Conservation (phyloP, 345 rosid genomes). For the Ceriops tagal region DNA sequence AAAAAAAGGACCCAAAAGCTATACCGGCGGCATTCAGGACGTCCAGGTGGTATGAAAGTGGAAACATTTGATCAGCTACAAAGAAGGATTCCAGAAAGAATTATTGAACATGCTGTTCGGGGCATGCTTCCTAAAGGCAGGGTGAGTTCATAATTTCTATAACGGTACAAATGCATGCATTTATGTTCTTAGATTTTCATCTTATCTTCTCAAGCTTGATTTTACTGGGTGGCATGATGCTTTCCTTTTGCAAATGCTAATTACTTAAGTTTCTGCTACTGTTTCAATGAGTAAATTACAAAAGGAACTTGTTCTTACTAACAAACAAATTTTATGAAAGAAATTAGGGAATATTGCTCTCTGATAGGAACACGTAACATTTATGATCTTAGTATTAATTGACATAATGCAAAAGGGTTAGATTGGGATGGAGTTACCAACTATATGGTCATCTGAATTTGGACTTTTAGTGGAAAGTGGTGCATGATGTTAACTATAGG, state of each 20-base stretch:
- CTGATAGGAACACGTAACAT: no score
- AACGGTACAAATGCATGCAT: neutral
- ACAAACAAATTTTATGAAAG: no score
- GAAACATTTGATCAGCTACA: constrained; percentile 89
- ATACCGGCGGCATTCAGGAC: constrained; percentile 96
- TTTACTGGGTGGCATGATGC: neutral
- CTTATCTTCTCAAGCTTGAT: neutral
- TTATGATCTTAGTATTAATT: neutral
- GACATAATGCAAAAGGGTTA: neutral
- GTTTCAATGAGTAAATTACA: neutral
- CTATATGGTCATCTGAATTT: neutral
- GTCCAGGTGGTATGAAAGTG: constrained; percentile 97
- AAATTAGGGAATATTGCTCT: no score
- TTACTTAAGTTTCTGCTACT: neutral
- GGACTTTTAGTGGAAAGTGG: neutral
- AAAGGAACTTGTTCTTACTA: neutral
- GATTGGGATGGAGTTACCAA: neutral
- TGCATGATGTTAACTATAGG: neutral
- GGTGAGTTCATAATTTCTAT: constrained; percentile 44
- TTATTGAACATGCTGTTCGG: constrained; percentile 94
- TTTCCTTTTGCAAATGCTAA: neutral
- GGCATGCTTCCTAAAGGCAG: constrained; percentile 99
- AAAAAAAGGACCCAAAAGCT: constrained; percentile 90
- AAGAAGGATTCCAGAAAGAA: constrained; percentile 94
- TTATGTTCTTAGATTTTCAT: neutral